Percentiles rank a stretch among this genome's conserved stretches.
Conservation (phyloP, 352 stramenopile genomes). For the Albugo laibachii region DNA sequence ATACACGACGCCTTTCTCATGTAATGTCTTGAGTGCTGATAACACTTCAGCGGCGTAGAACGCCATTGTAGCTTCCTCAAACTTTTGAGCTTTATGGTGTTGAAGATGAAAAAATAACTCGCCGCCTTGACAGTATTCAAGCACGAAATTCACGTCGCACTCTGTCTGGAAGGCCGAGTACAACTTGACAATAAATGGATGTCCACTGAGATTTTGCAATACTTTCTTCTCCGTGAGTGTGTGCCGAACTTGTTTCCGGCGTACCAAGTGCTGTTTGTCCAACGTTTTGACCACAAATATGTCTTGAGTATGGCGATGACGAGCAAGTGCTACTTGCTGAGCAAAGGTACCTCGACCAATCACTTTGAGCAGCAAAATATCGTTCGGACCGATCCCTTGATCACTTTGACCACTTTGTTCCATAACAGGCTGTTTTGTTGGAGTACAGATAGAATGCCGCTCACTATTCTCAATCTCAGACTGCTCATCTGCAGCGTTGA, state of each 20-base stretch:
- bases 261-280: slow-evolving; percentile 50
- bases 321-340: slow-evolving; percentile 55
- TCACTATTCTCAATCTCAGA: too few species aligned
- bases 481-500: too few species aligned
- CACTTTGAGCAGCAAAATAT: slow-evolving; percentile 68
- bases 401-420: too few species aligned
- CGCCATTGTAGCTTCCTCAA: slow-evolving; percentile 27
- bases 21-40: slow-evolving; percentile 27
- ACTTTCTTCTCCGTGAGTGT: slow-evolving; percentile 67
- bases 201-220: slow-evolving; percentile 29
- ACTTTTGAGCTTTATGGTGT: slow-evolving; percentile 47
- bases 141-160: slow-evolving; percentile 59
- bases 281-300: slow-evolving; percentile 70
- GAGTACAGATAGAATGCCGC: too few species aligned
- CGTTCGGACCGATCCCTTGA: slow-evolving; percentile 2
- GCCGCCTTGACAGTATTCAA: slow-evolving; percentile 68
- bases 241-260: slow-evolving; percentile 58
- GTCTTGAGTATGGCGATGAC: slow-evolving; percentile 22
- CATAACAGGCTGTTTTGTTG: too few species aligned
- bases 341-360: slow-evolving; percentile 70
- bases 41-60: slow-evolving; percentile 71
- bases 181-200: slow-evolving; percentile 66
- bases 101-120: slow-evolving; percentile 77
- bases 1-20: slow-evolving; percentile 24
- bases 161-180: slow-evolving; percentile 54